These are phyloP conservation scores for Martensiomyces pterosporus DNA, from an alignment of 192 early-diverging fungal genomes.

Conservation along the genomic window DNA sequence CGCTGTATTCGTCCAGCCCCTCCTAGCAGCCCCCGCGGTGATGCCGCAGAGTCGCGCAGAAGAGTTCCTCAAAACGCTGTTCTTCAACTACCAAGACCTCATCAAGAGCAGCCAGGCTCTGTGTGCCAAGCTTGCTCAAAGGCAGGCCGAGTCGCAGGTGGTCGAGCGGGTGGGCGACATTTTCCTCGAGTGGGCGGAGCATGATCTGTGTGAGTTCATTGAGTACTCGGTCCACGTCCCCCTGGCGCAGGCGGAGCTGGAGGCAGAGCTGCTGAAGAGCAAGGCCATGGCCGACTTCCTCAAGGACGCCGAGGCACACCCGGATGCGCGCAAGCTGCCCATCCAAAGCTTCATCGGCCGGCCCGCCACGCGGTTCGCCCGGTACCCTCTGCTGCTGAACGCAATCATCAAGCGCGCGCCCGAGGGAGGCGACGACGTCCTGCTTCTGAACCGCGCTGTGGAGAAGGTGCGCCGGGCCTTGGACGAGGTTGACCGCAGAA, in stretches of 20 bases:
- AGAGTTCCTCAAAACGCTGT: conserved; percentile 67
- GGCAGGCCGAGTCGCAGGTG: conserved; percentile 57
- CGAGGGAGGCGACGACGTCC: conserved; percentile 60
- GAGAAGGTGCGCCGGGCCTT: conserved; percentile 32
- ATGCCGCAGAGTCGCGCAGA: conserved; percentile 55
- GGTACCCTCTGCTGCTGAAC: conserved; percentile 79
- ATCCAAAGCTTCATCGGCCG: conserved; percentile 84
- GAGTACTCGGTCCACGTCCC: conserved; percentile 82
- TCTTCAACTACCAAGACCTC: conserved; percentile 70
- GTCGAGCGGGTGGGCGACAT: conserved; percentile 81
- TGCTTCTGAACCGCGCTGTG: conserved; percentile 16
- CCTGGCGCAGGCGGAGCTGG: conserved; percentile 72
- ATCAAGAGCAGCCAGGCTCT: conserved; percentile 56
- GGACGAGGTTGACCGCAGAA: conserved; percentile 34
- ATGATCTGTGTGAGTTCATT: conserved; percentile 68
- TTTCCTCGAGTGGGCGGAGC: conserved; percentile 62
- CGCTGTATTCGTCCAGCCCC: conserved; percentile 63
- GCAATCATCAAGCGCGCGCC: conserved; percentile 73
- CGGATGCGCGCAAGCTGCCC: conserved; percentile 74
- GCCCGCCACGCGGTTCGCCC: conserved; percentile 80
- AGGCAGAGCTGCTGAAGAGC: conserved; percentile 68
- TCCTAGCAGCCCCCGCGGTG: conserved; percentile 52
- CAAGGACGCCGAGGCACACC: conserved; percentile 65
- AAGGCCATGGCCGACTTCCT: conserved; percentile 69
- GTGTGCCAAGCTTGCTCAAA: conserved; percentile 49